Conservation (phyloP, 2,329 filamentous ascomycete genomes). For the Cercospora zeina region DNA sequence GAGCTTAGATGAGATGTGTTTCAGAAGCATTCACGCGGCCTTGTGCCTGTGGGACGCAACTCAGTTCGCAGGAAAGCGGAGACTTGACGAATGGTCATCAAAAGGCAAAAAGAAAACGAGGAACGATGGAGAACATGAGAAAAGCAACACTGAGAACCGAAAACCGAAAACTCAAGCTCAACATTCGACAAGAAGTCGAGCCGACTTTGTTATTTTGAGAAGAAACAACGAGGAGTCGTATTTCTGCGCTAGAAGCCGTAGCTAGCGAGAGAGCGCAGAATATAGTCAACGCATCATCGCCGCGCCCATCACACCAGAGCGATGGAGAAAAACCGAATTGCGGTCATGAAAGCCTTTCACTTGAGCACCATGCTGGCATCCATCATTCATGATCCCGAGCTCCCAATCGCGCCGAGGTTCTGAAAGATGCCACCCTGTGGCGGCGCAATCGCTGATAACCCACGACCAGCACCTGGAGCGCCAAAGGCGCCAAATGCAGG, state of each 20-base stretch:
- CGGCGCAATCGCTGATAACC: not conserved
- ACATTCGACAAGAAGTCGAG: slow-evolving; percentile 10
- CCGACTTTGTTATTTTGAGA: slow-evolving; percentile 5
- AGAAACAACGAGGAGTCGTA: slow-evolving; percentile 8
- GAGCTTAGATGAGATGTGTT: too few species aligned
- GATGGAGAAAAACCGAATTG: slow-evolving; percentile 1
- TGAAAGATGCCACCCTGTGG: slow-evolving; percentile 27
- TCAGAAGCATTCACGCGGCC: too few species aligned
- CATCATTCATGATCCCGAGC: slow-evolving; percentile 11
- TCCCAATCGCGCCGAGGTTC: slow-evolving; percentile 32
- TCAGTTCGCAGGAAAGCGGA: too few species aligned
- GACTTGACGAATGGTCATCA: too few species aligned
- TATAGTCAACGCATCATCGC: not conserved
- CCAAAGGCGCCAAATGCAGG: slow-evolving; percentile 38
- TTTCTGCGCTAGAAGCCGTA: not conserved
- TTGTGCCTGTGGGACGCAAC: too few species aligned
- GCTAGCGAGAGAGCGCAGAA: slow-evolving; percentile 4
- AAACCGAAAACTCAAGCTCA: slow-evolving; percentile 5
- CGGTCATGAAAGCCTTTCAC: not conserved
- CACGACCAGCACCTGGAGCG: slow-evolving; percentile 30
- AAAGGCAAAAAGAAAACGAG: too few species aligned
- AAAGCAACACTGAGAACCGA: not conserved
- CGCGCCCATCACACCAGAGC: not conserved
- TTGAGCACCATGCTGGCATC: slow-evolving; percentile 1
- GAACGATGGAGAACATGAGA: too few species aligned